Evolutionary conservation across 768 basidiomycete genomes (phyloP).

Genomic region (Hortiboletus campestris): DNA sequence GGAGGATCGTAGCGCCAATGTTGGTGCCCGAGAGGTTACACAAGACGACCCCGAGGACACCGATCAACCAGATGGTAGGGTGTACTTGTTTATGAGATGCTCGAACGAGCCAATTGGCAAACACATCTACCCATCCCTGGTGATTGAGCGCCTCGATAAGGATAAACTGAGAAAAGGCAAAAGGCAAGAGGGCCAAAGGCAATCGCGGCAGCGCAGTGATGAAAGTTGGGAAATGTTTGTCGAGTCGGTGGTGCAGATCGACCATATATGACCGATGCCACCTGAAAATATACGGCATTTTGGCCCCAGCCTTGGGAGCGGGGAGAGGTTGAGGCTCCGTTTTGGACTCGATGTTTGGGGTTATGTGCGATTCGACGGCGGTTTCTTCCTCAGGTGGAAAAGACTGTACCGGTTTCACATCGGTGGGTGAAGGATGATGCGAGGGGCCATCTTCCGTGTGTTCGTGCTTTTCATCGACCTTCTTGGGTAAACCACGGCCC

Average conservation of each 20-base stretch:
- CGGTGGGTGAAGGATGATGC: not conserved
- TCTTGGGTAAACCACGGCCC: slow-evolving; percentile 1
- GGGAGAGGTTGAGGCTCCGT: not conserved
- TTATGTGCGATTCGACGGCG: not conserved
- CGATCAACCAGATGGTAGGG: slow-evolving; percentile 62
- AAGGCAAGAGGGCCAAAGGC: slow-evolving; percentile 82
- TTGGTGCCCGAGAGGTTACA: slow-evolving; percentile 87
- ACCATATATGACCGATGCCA: not conserved
- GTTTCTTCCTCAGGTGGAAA: slow-evolving; percentile 6
- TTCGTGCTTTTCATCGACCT: not conserved
- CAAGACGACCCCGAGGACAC: slow-evolving; percentile 66
- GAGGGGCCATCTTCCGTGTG: not conserved
- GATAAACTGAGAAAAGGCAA: slow-evolving; percentile 94
- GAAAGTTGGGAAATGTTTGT: slow-evolving; percentile 64
- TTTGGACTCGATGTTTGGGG: not conserved
- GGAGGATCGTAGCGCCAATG: slow-evolving; percentile 86
- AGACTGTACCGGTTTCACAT: not conserved
- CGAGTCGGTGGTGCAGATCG: slow-evolving; percentile 9
- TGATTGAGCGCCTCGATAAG: slow-evolving; percentile 80
- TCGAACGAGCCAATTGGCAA: slow-evolving; percentile 62
- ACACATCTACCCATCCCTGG: slow-evolving; percentile 86
- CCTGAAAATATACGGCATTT: not conserved
- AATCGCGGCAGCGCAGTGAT: slow-evolving; percentile 62
- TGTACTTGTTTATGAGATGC: slow-evolving; percentile 42
- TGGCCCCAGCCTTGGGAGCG: not conserved